Conservation (phyloP, 768 basidiomycete genomes). For the Hericium erinaceus region DNA sequence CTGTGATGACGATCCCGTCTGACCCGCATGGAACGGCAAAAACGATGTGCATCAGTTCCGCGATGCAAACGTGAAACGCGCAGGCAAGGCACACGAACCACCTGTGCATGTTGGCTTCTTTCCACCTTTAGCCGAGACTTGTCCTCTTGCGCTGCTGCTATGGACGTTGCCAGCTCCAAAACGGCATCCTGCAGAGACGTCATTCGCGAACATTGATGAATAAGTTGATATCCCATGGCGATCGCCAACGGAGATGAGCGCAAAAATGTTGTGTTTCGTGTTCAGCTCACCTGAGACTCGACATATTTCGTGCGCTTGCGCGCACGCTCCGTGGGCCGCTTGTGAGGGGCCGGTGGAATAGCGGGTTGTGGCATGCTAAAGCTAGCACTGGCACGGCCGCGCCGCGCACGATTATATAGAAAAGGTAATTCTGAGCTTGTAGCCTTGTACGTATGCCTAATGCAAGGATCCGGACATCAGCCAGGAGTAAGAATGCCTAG, state of each 20-base stretch:
- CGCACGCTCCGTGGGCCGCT: background rate
- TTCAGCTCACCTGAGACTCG: background rate
- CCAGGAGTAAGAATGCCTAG: background rate
- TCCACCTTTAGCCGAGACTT: background rate
- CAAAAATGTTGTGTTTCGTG: background rate
- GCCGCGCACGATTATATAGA: too few relatives aligned
- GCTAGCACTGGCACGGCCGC: too few relatives aligned
- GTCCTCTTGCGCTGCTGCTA: slow-evolving; percentile 1
- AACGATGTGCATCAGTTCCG: background rate
- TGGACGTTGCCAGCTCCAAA: slow-evolving; percentile 1
- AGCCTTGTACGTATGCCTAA: too few relatives aligned
- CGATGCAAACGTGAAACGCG: background rate
- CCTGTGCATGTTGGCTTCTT: background rate
- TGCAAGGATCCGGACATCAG: background rate
- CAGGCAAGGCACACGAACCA: background rate
- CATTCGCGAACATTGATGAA: background rate
- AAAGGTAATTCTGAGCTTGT: too few relatives aligned
- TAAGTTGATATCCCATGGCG: background rate
- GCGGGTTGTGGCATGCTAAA: too few relatives aligned
- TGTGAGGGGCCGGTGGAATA: background rate
- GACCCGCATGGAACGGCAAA: background rate
- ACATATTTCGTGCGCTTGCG: background rate
- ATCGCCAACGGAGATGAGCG: background rate
- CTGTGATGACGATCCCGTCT: background rate
- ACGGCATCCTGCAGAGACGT: background rate